A percentile compares a stretch with the other conserved stretches of the same genome.
These are phyloP conservation scores for Fusarium ambrosium DNA, from an alignment of 2,329 filamentous ascomycete species.

Conservation along the genomic window DNA sequence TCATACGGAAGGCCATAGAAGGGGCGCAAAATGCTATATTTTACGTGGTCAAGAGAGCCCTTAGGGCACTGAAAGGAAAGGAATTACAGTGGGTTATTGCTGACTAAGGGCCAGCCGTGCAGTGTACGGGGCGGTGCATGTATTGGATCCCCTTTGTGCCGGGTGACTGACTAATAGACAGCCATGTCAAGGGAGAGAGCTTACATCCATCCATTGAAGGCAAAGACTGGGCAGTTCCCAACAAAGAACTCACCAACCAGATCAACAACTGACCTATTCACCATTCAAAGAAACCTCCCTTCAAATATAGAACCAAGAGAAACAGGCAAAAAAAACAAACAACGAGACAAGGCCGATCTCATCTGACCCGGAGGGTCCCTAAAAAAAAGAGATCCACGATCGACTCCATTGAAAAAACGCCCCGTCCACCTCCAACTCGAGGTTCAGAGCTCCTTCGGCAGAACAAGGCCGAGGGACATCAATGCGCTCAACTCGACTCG, in stretches of 20 bases:
- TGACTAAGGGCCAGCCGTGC: too few relatives aligned
- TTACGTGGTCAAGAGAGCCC: too few relatives aligned
- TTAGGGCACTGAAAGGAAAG: too few relatives aligned
- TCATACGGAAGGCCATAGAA: too few relatives aligned
- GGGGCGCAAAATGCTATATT: too few relatives aligned
- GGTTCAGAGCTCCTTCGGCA: constrained; percentile 26
- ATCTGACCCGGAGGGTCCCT: constrained; percentile 11
- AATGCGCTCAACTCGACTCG: constrained; percentile 3
- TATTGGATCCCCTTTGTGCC: constrained; percentile 26
- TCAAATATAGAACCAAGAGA: not conserved
- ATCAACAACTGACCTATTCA: not conserved
- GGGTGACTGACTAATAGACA: constrained; percentile 12
- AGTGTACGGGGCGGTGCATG: too few relatives aligned
- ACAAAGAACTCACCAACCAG: not conserved
- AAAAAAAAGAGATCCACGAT: constrained; percentile 21
- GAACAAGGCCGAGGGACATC: constrained; percentile 25
- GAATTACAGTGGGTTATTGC: too few relatives aligned
- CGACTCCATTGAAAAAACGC: constrained; percentile 13
- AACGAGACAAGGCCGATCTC: not conserved
- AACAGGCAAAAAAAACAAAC: constrained; percentile 21
- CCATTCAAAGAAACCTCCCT: not conserved
- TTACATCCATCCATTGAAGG: not conserved
- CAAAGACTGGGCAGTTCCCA: not conserved
- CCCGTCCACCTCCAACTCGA: constrained; percentile 16
- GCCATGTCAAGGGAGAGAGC: constrained; percentile 14